Evolutionary conservation across 306 rosid species (phyloP).

Genomic region (Gillenia trifoliata): DNA sequence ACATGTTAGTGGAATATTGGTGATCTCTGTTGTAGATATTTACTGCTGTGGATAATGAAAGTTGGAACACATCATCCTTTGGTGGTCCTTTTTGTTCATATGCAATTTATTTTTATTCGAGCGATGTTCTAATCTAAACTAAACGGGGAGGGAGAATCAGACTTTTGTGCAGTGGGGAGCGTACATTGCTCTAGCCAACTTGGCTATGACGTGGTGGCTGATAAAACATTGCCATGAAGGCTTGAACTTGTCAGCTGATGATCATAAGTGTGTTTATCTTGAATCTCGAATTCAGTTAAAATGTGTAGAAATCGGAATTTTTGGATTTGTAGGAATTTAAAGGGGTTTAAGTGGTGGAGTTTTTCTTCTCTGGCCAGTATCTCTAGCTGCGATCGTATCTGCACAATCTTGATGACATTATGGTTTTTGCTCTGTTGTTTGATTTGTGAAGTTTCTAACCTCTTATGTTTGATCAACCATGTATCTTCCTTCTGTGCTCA

Average conservation of each 20-base stretch:
- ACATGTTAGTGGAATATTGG: not conserved
- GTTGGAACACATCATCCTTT: not conserved
- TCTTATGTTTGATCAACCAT: not conserved
- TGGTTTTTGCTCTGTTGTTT: not conserved
- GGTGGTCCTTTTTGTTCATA: not conserved
- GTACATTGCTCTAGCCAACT: not conserved
- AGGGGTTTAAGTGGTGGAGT: too few relatives aligned
- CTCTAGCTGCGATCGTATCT: too few relatives aligned
- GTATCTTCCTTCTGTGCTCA: not conserved
- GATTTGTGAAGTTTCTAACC: not conserved
- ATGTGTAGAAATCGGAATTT: not conserved
- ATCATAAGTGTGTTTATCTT: not conserved
- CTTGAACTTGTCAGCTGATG: not conserved
- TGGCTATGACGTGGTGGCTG: not conserved
- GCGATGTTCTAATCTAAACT: not conserved
- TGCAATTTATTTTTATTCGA: not conserved
- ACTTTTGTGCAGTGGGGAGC: not conserved
- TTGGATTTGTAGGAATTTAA: too few relatives aligned
- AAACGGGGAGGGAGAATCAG: not conserved
- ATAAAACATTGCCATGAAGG: not conserved
- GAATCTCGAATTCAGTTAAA: not conserved
- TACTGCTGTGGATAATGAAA: not conserved
- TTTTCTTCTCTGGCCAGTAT: too few relatives aligned
- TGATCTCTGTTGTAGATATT: not conserved
- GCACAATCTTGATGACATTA: too few relatives aligned